Conservation (phyloP, 2,329 filamentous ascomycete species). For the Trichoderma cornu-damae region DNA sequence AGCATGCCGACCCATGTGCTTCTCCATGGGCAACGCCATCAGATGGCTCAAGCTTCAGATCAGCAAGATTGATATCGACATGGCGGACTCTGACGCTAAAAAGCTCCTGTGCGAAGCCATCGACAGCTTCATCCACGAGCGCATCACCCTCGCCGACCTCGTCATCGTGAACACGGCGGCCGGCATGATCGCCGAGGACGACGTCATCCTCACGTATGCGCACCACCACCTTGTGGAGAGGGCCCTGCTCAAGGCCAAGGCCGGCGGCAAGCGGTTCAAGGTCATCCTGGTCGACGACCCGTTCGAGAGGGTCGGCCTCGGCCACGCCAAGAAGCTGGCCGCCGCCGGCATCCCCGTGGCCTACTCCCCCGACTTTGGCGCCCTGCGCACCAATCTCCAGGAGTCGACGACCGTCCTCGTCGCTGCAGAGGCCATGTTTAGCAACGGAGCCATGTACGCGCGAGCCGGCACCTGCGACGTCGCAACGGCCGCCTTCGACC, state of each 20-base stretch:
- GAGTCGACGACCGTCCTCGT: conserved; percentile 70
- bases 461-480: conserved; percentile 82
- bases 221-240: conserved; percentile 82
- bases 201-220: conserved; percentile 81
- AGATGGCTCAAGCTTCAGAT: conserved; percentile 91
- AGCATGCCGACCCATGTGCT: conserved; percentile 90
- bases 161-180: conserved; percentile 75
- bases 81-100: conserved; percentile 78
- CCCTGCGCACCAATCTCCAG: conserved; percentile 67
- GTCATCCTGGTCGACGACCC: conserved; percentile 78
- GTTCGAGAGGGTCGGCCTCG: conserved; percentile 47
- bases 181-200: conserved; percentile 69
- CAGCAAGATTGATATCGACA: conserved; percentile 80
- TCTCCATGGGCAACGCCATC: conserved; percentile 96
- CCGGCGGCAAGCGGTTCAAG: conserved; percentile 67
- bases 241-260: conserved; percentile 67
- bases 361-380: conserved; percentile 74
- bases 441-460: conserved; percentile 86
- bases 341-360: conserved; percentile 68
- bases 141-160: conserved; percentile 79
- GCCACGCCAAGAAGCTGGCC: conserved; percentile 63
- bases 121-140: conserved; percentile 84
- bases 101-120: conserved; percentile 71
- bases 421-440: conserved; percentile 91
- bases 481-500: conserved; percentile 72